Conservation (phyloP, 768 basidiomycete species). For the Hypholoma fasciculare region DNA sequence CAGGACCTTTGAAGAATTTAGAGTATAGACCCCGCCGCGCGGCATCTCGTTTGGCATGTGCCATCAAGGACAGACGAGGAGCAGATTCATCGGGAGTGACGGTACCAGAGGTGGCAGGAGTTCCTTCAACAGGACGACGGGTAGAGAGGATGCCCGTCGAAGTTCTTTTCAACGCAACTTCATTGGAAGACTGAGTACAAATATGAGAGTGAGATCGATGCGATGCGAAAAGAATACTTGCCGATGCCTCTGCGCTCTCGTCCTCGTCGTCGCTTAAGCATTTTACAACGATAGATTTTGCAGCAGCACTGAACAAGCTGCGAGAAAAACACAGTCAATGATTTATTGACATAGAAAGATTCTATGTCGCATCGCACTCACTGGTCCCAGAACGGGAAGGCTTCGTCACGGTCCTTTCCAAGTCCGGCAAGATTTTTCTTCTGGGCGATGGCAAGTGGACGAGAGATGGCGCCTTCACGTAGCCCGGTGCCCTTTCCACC, state of each 20-base stretch:
- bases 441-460: slow-evolving; percentile 76
- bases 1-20: slow-evolving; percentile 77
- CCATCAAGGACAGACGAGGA: slow-evolving; percentile 51
- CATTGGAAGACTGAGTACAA: slow-evolving; percentile 6
- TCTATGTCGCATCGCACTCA: slow-evolving; percentile 39
- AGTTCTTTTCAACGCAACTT: slow-evolving; percentile 52
- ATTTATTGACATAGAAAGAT: neutral
- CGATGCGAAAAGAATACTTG: neutral
- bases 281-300: slow-evolving; percentile 79
- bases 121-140: slow-evolving; percentile 54
- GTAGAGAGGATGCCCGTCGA: slow-evolving; percentile 77
- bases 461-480: slow-evolving; percentile 75
- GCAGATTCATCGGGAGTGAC: slow-evolving; percentile 34
- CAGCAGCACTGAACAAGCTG: slow-evolving; percentile 81
- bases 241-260: slow-evolving; percentile 27
- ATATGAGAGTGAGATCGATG: neutral
- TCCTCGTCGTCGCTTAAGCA: slow-evolving; percentile 53
- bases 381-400: slow-evolving; percentile 99
- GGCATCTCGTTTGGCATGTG: slow-evolving; percentile 73
- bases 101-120: slow-evolving; percentile 45
- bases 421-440: slow-evolving; percentile 86
- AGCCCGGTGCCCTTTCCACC: slow-evolving; percentile 82
- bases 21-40: slow-evolving; percentile 78
- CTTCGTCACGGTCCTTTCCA: slow-evolving; percentile 93
- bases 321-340: neutral